Evolutionary conservation across 768 basidiomycete species (phyloP).

Genomic region (Lactarius hatsudake): DNA sequence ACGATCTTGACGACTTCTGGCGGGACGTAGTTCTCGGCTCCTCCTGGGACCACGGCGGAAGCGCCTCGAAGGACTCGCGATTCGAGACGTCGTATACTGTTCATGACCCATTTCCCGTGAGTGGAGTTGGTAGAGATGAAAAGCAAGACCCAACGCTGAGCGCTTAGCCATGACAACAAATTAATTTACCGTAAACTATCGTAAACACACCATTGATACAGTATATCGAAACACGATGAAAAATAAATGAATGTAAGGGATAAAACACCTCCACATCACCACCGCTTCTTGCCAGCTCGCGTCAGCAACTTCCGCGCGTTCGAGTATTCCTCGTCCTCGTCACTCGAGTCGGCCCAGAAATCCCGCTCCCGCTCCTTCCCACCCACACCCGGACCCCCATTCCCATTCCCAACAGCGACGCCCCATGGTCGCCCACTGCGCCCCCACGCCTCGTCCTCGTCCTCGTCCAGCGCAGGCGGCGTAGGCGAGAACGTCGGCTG

Average conservation of each 20-base stretch:
- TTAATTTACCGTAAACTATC: conserved; percentile 5
- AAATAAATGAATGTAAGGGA: background rate
- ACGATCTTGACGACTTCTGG: conserved; percentile 88
- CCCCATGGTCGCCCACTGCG: conserved; percentile 19
- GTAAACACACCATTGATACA: background rate
- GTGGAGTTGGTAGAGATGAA: background rate
- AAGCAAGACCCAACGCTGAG: background rate
- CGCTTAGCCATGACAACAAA: background rate
- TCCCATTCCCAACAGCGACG: conserved; percentile 28
- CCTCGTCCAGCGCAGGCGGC: conserved; percentile 61
- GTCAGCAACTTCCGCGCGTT: conserved; percentile 54
- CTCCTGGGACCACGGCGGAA: conserved; percentile 89
- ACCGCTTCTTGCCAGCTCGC: conserved; percentile 43
- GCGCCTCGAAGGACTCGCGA: conserved; percentile 88
- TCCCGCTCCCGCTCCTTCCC: conserved; percentile 29
- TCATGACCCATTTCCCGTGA: background rate
- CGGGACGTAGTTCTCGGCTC: conserved; percentile 94
- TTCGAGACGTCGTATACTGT: conserved; percentile 94
- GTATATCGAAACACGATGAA: too few relatives aligned
- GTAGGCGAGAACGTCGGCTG: conserved; percentile 73
- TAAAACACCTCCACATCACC: conserved; percentile 20
- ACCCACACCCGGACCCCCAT: conserved; percentile 22
- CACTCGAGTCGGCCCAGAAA: conserved; percentile 74
- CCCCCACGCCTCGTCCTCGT: conserved; percentile 31
- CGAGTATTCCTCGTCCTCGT: conserved; percentile 65